Percentiles rank a stretch among this genome's conserved stretches.
These are phyloP conservation scores for Flaveria ramosissima DNA, from an alignment of 129 eudicot species.

Conservation along the genomic window DNA sequence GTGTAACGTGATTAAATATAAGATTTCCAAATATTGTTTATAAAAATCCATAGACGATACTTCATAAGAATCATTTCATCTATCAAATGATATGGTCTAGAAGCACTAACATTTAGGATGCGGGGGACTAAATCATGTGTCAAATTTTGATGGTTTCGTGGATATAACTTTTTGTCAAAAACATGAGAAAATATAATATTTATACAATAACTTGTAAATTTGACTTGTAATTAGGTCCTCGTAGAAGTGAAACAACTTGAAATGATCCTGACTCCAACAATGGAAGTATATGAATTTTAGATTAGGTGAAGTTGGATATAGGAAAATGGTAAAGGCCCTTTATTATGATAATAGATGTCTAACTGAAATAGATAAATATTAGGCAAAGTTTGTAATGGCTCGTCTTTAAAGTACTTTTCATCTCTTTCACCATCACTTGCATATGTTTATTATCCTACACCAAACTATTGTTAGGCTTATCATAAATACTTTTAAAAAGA, in stretches of 20 bases:
- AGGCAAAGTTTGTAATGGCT: slow-evolving; percentile 45
- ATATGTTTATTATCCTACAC: slow-evolving; percentile 31
- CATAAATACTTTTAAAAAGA: not conserved
- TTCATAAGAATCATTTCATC: too few relatives aligned
- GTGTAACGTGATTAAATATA: too few relatives aligned
- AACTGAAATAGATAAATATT: slow-evolving; percentile 41
- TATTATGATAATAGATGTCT: slow-evolving; percentile 43
- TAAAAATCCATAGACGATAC: too few relatives aligned
- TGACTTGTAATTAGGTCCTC: slow-evolving; percentile 2
- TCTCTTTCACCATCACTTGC: slow-evolving; percentile 35
- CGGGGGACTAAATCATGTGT: too few relatives aligned
- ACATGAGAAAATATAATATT: too few relatives aligned
- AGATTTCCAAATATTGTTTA: too few relatives aligned
- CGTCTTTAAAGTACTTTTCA: slow-evolving; percentile 38
- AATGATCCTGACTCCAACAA: not conserved
- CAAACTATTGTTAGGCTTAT: slow-evolving; percentile 36
- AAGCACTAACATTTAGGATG: too few relatives aligned
- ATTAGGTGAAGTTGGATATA: slow-evolving; percentile 36
- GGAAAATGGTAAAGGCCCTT: slow-evolving; percentile 42
- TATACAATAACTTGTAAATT: not conserved
- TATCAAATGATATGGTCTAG: too few relatives aligned
- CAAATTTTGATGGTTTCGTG: too few relatives aligned
- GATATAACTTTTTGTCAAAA: too few relatives aligned
- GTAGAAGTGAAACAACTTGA: not conserved
- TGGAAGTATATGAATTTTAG: slow-evolving; percentile 12